A percentile compares a stretch with the other conserved stretches of the same genome.
phyloP scores from a whole-genome alignment of 139 green algal genomes.

The Ettlia oleoabundans region DNA sequence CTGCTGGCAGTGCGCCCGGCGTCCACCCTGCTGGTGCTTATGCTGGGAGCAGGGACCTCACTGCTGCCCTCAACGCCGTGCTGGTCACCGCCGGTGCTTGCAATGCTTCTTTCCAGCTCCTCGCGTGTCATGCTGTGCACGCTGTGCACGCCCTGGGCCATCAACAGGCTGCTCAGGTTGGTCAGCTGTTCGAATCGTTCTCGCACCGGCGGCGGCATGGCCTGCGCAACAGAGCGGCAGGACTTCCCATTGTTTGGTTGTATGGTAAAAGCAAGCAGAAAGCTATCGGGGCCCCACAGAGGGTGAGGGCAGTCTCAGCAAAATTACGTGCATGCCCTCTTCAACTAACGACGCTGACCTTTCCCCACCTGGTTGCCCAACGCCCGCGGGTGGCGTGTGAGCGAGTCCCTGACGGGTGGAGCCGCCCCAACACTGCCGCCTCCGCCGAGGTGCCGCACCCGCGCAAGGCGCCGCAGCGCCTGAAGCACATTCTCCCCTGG shows the following conservation, averaged over 20 bases:
- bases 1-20: too few species aligned
- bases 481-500: slow-evolving; percentile 64
- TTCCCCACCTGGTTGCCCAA: background rate
- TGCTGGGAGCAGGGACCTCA: background rate
- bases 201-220: slow-evolving; percentile 21
- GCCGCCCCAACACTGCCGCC: background rate
- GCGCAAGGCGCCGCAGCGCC: slow-evolving; percentile 63
- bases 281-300: background rate
- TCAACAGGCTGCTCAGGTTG: slow-evolving; percentile 50
- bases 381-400: background rate
- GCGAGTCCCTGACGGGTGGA: background rate
- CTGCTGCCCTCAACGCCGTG: background rate
- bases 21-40: background rate
- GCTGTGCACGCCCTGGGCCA: slow-evolving; percentile 51
- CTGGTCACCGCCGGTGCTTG: background rate
- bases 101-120: slow-evolving; percentile 12
- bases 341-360: background rate
- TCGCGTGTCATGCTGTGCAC: slow-evolving; percentile 51
- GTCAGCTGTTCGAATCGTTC: slow-evolving; percentile 45
- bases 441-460: slow-evolving; percentile 1
- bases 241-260: background rate
- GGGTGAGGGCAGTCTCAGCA: background rate
- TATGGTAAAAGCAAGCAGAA: background rate
- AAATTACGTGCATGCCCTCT: background rate
- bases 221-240: background rate